Evolutionary conservation across 768 basidiomycete species (phyloP).

Genomic region (Hirschioporus abietinus): DNA sequence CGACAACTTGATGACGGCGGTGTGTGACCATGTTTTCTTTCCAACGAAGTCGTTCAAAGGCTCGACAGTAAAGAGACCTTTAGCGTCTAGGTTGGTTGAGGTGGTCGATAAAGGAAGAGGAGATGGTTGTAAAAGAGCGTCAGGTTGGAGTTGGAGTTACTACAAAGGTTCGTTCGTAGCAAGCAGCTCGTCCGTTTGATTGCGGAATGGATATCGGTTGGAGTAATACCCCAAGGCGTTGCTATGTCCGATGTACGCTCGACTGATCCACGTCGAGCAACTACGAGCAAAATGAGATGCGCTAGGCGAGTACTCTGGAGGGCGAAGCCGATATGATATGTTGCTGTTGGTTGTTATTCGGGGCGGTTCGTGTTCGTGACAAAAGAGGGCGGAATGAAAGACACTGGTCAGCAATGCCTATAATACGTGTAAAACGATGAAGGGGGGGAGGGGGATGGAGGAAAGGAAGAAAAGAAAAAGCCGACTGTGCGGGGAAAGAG

Average conservation of each 20-base stretch:
- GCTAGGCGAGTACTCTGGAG: not conserved
- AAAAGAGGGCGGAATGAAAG: not conserved
- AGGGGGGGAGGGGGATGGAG: not conserved
- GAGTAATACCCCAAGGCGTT: not conserved
- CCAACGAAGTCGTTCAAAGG: not conserved
- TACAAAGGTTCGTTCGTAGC: not conserved
- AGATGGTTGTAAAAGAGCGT: not conserved
- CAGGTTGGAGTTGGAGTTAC: not conserved
- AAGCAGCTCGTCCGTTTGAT: not conserved
- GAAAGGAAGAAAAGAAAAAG: not conserved
- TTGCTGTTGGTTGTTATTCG: not conserved
- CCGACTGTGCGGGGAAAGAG: not conserved
- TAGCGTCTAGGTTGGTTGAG: not conserved
- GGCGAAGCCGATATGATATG: no score
- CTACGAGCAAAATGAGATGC: not conserved
- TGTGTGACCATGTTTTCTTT: not conserved
- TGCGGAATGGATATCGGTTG: not conserved
- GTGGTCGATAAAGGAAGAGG: not conserved
- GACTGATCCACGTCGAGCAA: not conserved
- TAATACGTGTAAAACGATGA: not conserved
- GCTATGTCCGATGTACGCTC: not conserved
- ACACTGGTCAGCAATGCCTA: conserved; percentile 1
- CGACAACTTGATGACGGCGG: not conserved
- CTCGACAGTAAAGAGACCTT: not conserved
- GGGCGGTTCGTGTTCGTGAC: not conserved